Conservation (phyloP, 2,329 filamentous ascomycete genomes). For the Aspergillus calidoustus region DNA sequence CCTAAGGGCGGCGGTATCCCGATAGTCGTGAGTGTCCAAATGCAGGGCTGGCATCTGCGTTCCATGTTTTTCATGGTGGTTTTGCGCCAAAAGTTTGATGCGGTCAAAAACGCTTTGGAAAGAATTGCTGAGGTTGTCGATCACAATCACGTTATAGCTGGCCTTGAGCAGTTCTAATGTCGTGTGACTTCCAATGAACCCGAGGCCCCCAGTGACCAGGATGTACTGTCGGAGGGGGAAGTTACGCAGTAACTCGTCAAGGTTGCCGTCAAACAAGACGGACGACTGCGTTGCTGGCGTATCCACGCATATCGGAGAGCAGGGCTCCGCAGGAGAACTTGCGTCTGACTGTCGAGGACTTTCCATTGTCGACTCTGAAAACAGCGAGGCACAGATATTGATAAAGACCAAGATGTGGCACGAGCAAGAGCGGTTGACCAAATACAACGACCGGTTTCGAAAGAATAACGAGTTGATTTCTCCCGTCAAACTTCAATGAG, state of each 20-base stretch:
- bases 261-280: conserved; percentile 51
- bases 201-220: conserved; percentile 48
- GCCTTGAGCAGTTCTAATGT: conserved; percentile 48
- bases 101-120: conserved; percentile 42
- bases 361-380: conserved; percentile 31
- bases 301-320: conserved; percentile 35
- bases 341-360: conserved; percentile 35
- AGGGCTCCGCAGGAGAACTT: conserved; percentile 37
- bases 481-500: conserved; percentile 16
- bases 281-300: conserved; percentile 54
- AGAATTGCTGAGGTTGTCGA: conserved; percentile 49
- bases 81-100: conserved; percentile 38
- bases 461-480: conserved; percentile 14
- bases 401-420: conserved; percentile 15
- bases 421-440: conserved; percentile 14
- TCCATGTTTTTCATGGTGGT: conserved; percentile 44
- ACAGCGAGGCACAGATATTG: conserved; percentile 17
- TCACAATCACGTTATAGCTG: conserved; percentile 47
- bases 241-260: conserved; percentile 48
- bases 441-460: conserved; percentile 20
- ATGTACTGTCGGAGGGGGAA: conserved; percentile 48
- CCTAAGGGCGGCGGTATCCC: conserved; percentile 48
- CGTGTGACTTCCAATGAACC: conserved; percentile 50
- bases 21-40: conserved; percentile 56
- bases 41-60: conserved; percentile 50